A percentile compares a stretch with the other conserved stretches of the same genome.
phyloP scores from a whole-genome alignment of 306 rosid genomes.

The Fragaria nilgerrensis region DNA sequence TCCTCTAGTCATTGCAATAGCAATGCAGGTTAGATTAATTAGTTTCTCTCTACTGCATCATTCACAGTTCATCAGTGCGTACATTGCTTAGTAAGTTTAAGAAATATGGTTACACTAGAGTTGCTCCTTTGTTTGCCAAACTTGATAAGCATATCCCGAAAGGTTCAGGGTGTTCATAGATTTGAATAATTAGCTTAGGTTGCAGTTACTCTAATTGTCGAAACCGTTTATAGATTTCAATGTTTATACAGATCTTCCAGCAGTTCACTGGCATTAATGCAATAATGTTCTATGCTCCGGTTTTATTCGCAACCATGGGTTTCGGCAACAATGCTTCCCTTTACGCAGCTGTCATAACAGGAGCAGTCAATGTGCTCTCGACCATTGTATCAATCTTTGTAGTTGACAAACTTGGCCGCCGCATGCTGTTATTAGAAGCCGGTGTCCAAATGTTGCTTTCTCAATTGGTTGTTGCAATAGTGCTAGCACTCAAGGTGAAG shows the following conservation, averaged over 20 bases:
- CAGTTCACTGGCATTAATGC: constrained; percentile 89
- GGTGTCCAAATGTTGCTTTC: constrained; percentile 76
- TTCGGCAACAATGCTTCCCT: constrained; percentile 66
- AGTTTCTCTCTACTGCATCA: neutral
- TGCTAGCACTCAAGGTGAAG: constrained; percentile 54
- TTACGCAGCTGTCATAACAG: constrained; percentile 67
- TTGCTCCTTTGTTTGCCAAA: neutral
- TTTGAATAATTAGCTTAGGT: neutral
- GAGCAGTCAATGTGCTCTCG: constrained; percentile 62
- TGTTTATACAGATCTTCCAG: constrained; percentile 65
- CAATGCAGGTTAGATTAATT: constrained; percentile 47
- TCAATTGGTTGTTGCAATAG: constrained; percentile 51
- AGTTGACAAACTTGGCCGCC: constrained; percentile 66
- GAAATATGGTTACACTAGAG: neutral
- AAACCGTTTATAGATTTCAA: neutral
- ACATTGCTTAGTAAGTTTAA: neutral
- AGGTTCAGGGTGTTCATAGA: neutral
- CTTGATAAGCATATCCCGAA: neutral
- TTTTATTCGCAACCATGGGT: constrained; percentile 63
- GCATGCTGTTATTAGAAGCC: constrained; percentile 60
- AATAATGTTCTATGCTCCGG: constrained; percentile 83
- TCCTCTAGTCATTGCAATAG: constrained; percentile 63
- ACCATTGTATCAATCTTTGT: constrained; percentile 64
- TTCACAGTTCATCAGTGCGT: neutral
- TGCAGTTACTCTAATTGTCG: neutral